Percentiles rank a stretch among this genome's conserved stretches.
These are phyloP conservation scores for Pinus albicaulis DNA, from an alignment of 75 land plant species.

Conservation along the genomic window DNA sequence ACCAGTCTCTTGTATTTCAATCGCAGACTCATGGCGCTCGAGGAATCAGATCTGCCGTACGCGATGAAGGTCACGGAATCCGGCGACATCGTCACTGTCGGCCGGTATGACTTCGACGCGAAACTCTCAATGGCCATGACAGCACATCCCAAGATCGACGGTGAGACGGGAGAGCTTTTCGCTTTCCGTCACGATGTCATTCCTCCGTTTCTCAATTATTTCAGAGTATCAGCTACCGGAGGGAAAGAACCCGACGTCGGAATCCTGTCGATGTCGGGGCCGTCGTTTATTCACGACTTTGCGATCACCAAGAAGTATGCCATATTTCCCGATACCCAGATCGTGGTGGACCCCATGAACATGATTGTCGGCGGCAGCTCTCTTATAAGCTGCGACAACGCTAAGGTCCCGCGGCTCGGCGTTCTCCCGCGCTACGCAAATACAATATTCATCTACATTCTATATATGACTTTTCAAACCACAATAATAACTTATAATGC, in stretches of 20 bases:
- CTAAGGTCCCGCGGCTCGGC: slow-evolving; percentile 64
- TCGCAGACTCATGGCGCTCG: slow-evolving; percentile 48
- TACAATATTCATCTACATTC: no score
- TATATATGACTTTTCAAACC: no score
- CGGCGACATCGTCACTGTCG: slow-evolving; percentile 62
- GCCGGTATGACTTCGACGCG: slow-evolving; percentile 48
- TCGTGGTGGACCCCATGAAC: slow-evolving; percentile 43
- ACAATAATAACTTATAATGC: no score
- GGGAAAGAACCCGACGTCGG: slow-evolving; percentile 51
- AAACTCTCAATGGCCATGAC: slow-evolving; percentile 52
- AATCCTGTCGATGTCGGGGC: slow-evolving; percentile 34
- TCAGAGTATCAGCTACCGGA: slow-evolving; percentile 46
- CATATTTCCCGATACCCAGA: slow-evolving; percentile 51
- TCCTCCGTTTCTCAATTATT: slow-evolving; percentile 54
- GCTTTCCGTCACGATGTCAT: slow-evolving; percentile 41
- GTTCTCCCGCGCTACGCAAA: slow-evolving; percentile 52
- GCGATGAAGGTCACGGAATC: not conserved
- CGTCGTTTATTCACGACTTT: slow-evolving; percentile 62
- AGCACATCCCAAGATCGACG: slow-evolving; percentile 77
- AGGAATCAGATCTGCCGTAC: slow-evolving; percentile 76
- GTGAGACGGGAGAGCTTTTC: slow-evolving; percentile 51
- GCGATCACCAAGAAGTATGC: slow-evolving; percentile 50
- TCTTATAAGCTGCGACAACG: slow-evolving; percentile 35
- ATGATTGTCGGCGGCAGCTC: slow-evolving; percentile 30
- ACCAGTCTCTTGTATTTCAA: slow-evolving; percentile 51